Conservation (phyloP, 345 rosid genomes). For the Mallotus nudiflorus region DNA sequence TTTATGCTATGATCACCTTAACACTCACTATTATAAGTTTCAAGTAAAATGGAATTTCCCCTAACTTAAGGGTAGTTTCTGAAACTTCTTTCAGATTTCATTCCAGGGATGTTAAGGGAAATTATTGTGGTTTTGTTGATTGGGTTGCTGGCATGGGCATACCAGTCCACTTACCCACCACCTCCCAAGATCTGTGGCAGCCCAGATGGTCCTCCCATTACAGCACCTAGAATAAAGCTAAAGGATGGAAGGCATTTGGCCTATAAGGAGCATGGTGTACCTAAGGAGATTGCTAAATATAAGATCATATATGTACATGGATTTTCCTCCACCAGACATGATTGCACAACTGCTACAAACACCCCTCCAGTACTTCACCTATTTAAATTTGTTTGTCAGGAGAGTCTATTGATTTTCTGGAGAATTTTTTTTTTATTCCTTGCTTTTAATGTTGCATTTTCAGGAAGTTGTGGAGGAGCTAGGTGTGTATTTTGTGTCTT, state of each 20-base stretch:
- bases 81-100: too few species aligned
- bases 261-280: slow-evolving; percentile 22
- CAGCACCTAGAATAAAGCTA: slow-evolving; percentile 31
- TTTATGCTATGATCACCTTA: too few species aligned
- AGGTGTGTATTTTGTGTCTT: slow-evolving; percentile 15
- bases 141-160: slow-evolving; percentile 24
- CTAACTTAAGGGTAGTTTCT: too few species aligned
- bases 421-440: neutral
- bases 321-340: neutral
- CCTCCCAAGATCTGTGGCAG: slow-evolving; percentile 21
- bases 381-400: neutral
- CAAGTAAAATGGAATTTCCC: too few species aligned
- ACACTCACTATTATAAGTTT: too few species aligned
- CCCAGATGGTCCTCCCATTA: slow-evolving; percentile 21
- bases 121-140: slow-evolving; percentile 13
- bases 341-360: neutral
- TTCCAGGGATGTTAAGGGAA: slow-evolving; percentile 12
- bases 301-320: slow-evolving; percentile 28
- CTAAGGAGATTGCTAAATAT: slow-evolving; percentile 21
- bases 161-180: slow-evolving; percentile 17
- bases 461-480: slow-evolving; percentile 25
- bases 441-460: neutral
- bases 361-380: slow-evolving; percentile 1
- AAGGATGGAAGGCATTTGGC: slow-evolving; percentile 31
- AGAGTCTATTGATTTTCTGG: neutral